Evolutionary conservation across 75 land plant species (phyloP), one percentile per base, ranked within the genome.

Genomic region (Ceratopteris richardii): DNA sequence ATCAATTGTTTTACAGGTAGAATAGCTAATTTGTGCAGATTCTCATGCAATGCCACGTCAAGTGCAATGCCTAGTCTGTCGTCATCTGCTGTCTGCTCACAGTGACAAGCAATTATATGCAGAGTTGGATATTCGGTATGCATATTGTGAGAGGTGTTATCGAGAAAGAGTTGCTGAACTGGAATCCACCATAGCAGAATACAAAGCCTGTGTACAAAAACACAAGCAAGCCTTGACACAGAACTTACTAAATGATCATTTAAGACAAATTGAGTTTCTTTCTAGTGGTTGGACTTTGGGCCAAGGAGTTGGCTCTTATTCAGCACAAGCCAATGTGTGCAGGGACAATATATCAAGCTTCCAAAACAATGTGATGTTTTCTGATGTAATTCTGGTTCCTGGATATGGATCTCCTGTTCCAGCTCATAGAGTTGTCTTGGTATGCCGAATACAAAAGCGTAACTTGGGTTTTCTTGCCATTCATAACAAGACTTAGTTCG

Each of bases 361-460:
- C 22, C 22, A 46, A 17, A 21, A 21, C 18, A 14, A 14, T 46
- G 2, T 46, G 50, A 5, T 46, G 50, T 21, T 46, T 3, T 4
- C 22, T 4, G 65, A 63, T 22, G 55, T 63, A 27, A 20, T 50
- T 24, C 39, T 63, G 36, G 24, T 17, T 31, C 54, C 65, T 5
- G 30, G 7, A n/a, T 54, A 63, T 51, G 65, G 41, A 17, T 16
- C n/a, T 11, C 37, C 40, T 1, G 42, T 63, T 0, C 39, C 51
- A 31, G 65, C 65, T 10, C 65, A 63, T 54, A 63, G 51, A 37
- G 65, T 54, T 63, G 55, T 63, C 10, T 42, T 63, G 65, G 65
- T 63, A 17, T 18, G 65, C 12, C 31, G 31, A 20, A 6, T 13
- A 16, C 19, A 16, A 14, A 26, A 30, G 61, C 21, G n/a, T 42